Evolutionary conservation across 305 asterid species (phyloP).

Genomic region (Fraxinus sp.): DNA sequence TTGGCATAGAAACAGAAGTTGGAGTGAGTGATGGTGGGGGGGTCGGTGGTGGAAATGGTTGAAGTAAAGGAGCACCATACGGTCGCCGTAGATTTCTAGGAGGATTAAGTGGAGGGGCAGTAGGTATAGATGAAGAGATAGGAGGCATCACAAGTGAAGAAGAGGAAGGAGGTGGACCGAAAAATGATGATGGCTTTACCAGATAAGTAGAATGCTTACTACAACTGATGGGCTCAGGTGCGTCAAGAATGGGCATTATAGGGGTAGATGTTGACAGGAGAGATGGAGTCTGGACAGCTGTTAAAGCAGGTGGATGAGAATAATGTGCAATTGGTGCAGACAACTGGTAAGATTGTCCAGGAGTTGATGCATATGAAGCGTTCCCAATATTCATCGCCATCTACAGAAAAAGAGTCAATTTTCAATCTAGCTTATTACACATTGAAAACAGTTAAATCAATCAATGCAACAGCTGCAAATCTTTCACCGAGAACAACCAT

Average conservation of each 20-base stretch:
- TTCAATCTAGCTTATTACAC: constrained; percentile 6
- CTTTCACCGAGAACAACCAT: background rate
- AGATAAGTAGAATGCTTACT: constrained; percentile 29
- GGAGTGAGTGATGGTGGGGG: constrained; percentile 77
- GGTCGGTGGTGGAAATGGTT: constrained; percentile 78
- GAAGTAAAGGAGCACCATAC: constrained; percentile 71
- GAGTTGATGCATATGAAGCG: constrained; percentile 37
- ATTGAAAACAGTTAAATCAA: background rate
- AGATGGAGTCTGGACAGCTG: constrained; percentile 39
- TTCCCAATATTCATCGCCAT: constrained; percentile 49
- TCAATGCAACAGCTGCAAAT: background rate
- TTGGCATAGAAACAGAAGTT: constrained; percentile 41
- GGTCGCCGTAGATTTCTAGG: constrained; percentile 46
- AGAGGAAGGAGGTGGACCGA: constrained; percentile 50
- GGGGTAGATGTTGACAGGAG: constrained; percentile 46
- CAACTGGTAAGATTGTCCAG: constrained; percentile 46
- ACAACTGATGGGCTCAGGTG: constrained; percentile 40
- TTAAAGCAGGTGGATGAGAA: constrained; percentile 37
- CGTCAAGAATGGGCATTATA: constrained; percentile 46
- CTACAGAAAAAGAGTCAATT: constrained; percentile 32
- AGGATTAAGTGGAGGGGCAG: constrained; percentile 61
- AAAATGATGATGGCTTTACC: constrained; percentile 67
- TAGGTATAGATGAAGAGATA: constrained; percentile 48
- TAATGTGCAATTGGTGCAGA: constrained; percentile 34
- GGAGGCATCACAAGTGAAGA: constrained; percentile 49